Percentiles rank a stretch among this genome's conserved stretches.
phyloP scores from a whole-genome alignment of 108 stramenopile genomes.

The Cyclotella baltica region DNA sequence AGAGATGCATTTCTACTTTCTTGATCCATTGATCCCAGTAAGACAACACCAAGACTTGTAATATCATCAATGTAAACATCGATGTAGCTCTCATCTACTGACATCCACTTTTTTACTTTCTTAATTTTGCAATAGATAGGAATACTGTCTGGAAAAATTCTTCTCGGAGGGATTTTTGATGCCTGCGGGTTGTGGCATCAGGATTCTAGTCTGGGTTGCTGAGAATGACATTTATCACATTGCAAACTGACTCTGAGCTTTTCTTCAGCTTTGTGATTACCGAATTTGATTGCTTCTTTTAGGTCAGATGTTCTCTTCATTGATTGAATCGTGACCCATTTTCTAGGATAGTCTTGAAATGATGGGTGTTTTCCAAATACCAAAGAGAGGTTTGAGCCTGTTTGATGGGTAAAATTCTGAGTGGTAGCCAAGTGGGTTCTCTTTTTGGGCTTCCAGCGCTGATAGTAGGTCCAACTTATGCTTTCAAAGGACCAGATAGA shows the following conservation, averaged over 20 bases:
- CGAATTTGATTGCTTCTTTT: not conserved
- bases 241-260: constrained; percentile 29
- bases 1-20: constrained; percentile 16
- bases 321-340: no score
- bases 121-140: constrained; percentile 17
- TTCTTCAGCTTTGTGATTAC: constrained; percentile 11
- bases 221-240: constrained; percentile 24
- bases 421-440: no score
- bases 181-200: not conserved
- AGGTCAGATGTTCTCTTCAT: no score
- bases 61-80: constrained; percentile 49
- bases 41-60: constrained; percentile 7
- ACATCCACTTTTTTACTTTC: constrained; percentile 20
- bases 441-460: no score
- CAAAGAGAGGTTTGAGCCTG: no score
- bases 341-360: no score
- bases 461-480: no score
- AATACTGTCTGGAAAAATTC: not conserved
- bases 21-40: no score
- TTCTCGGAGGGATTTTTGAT: not conserved
- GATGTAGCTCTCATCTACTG: constrained; percentile 12
- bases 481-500: no score
- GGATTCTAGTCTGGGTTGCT: constrained; percentile 21
- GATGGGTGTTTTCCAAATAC: no score
- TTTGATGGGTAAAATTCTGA: no score